A percentile compares a stretch with the other conserved stretches of the same genome.
phyloP scores from a whole-genome alignment of 2,329 filamentous ascomycete genomes.

The Corynespora cassiicola region DNA sequence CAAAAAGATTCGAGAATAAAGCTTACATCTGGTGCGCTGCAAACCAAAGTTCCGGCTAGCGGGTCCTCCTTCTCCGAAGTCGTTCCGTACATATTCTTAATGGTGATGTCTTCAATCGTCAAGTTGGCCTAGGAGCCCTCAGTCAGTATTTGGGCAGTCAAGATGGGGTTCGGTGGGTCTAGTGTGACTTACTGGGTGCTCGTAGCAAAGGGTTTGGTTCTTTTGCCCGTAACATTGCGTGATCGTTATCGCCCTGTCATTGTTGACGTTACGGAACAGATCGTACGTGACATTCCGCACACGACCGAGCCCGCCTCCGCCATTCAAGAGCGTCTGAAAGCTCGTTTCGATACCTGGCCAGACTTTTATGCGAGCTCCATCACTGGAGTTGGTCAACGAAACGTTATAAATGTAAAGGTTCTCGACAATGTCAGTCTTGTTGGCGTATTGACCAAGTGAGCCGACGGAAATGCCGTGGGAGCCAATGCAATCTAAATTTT shows the following conservation, averaged over 20 bases:
- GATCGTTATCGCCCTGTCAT: constrained; percentile 66
- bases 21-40: constrained; percentile 43
- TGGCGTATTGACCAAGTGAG: constrained; percentile 69
- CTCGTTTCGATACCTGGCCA: constrained; percentile 65
- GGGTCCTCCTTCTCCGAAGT: constrained; percentile 45
- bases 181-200: constrained; percentile 58
- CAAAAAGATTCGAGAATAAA: neutral
- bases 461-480: constrained; percentile 74
- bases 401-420: constrained; percentile 61
- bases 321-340: no score
- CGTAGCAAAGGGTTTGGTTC: constrained; percentile 62
- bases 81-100: constrained; percentile 60
- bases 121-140: constrained; percentile 7
- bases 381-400: constrained; percentile 46
- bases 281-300: constrained; percentile 71
- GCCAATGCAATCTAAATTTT: constrained; percentile 69
- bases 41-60: constrained; percentile 40
- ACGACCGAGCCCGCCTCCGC: constrained; percentile 64
- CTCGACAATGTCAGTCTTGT: constrained; percentile 68
- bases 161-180: no score
- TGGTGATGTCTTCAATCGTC: constrained; percentile 51
- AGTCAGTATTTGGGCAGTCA: constrained; percentile 24
- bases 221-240: constrained; percentile 67
- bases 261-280: constrained; percentile 62
- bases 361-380: constrained; percentile 72